These are phyloP conservation scores for Carex scoparia DNA, from an alignment of 176 grass and related monocot species.

Conservation along the genomic window DNA sequence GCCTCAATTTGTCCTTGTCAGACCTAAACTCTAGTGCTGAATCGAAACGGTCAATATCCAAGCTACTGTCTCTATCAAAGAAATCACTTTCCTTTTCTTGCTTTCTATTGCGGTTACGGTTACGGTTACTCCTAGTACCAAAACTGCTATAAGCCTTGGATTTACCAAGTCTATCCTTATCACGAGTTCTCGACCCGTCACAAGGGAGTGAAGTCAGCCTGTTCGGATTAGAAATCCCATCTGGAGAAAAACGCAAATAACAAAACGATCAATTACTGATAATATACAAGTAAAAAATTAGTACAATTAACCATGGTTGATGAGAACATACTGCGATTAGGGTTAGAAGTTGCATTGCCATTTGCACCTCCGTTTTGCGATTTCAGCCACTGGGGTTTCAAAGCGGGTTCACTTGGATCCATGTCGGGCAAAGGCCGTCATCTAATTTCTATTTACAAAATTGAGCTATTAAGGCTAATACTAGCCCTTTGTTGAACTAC, in stretches of 20 bases:
- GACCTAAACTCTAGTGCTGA: slow-evolving; percentile 16
- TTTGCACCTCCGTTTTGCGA: slow-evolving; percentile 20
- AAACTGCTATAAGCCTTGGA: slow-evolving; percentile 42
- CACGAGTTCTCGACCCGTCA: slow-evolving; percentile 15
- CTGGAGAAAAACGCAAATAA: background rate
- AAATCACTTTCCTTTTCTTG: slow-evolving; percentile 31
- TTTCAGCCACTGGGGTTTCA: slow-evolving; percentile 47
- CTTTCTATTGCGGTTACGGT: slow-evolving; percentile 25
- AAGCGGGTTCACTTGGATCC: slow-evolving; percentile 35
- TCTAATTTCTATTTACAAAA: slow-evolving; percentile 28
- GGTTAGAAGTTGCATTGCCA: slow-evolving; percentile 22
- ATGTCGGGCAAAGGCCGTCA: slow-evolving; percentile 18
- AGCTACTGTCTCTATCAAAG: slow-evolving; percentile 30
- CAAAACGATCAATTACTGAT: background rate
- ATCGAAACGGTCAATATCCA: slow-evolving; percentile 21
- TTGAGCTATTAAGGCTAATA: slow-evolving; percentile 15
- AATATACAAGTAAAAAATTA: background rate
- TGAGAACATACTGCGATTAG: slow-evolving; percentile 8
- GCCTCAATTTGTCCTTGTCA: slow-evolving; percentile 30
- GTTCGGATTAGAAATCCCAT: slow-evolving; percentile 23
- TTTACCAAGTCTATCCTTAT: slow-evolving; percentile 29
- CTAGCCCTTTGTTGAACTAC: slow-evolving; percentile 10
- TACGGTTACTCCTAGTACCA: slow-evolving; percentile 31
- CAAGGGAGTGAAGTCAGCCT: slow-evolving; percentile 19
- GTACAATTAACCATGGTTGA: background rate